Conservation (phyloP, 768 basidiomycete species). For the Boletus rex-veris region DNA sequence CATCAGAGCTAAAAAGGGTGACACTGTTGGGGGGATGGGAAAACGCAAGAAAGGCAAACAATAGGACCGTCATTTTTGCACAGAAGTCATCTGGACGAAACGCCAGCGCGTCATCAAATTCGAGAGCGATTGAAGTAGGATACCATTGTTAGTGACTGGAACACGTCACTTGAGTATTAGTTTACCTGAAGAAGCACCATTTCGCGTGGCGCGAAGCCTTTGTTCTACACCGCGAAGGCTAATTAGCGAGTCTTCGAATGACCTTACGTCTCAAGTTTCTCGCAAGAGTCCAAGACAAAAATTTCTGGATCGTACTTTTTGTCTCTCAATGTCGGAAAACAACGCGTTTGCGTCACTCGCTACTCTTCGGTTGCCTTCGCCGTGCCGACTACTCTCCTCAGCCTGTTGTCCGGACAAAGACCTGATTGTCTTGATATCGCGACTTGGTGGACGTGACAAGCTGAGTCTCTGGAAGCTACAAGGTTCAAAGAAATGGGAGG, state of each 20-base stretch:
- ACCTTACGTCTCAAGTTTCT: slow-evolving; percentile 11
- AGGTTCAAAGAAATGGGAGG: slow-evolving; percentile 79
- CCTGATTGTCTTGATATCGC: slow-evolving; percentile 63
- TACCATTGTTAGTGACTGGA: slow-evolving; percentile 1
- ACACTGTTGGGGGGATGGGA: slow-evolving; percentile 48
- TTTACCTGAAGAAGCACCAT: slow-evolving; percentile 21
- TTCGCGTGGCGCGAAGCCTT: slow-evolving; percentile 28
- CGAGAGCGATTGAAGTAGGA: neutral
- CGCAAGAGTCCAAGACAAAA: slow-evolving; percentile 1
- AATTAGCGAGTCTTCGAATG: slow-evolving; percentile 21
- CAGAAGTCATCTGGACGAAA: neutral
- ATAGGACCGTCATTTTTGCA: slow-evolving; percentile 5
- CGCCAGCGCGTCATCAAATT: neutral
- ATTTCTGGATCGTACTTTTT: neutral
- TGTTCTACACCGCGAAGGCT: slow-evolving; percentile 17
- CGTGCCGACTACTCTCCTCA: slow-evolving; percentile 54
- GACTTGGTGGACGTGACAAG: slow-evolving; percentile 63
- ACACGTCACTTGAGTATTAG: neutral
- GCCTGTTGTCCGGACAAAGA: slow-evolving; percentile 88
- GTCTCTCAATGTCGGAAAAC: slow-evolving; percentile 32
- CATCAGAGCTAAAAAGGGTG: slow-evolving; percentile 60
- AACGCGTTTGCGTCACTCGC: slow-evolving; percentile 56
- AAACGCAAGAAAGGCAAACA: slow-evolving; percentile 46
- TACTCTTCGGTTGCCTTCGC: slow-evolving; percentile 51
- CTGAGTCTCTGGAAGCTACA: slow-evolving; percentile 79